phyloP scores from a whole-genome alignment of 2,329 filamentous ascomycete genomes.

The Aspergillus unguis region DNA sequence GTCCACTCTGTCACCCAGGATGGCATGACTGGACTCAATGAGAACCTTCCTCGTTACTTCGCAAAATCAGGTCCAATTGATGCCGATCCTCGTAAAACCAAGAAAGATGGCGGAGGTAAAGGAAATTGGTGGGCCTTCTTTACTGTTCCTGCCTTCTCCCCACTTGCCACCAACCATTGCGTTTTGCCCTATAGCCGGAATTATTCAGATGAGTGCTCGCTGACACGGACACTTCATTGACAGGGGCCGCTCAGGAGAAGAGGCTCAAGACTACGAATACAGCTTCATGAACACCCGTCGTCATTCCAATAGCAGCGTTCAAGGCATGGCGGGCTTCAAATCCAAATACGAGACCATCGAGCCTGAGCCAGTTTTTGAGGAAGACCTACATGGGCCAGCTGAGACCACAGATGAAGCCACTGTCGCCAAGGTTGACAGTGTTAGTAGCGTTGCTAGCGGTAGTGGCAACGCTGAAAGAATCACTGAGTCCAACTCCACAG shows the following conservation, averaged over 20 bases:
- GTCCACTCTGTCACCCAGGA: slow-evolving; percentile 79
- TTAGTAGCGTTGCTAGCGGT: slow-evolving; percentile 44
- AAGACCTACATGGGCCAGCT: slow-evolving; percentile 69
- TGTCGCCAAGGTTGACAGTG: slow-evolving; percentile 34
- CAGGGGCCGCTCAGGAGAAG: slow-evolving; percentile 81
- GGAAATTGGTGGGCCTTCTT: slow-evolving; percentile 76
- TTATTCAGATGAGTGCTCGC: not conserved
- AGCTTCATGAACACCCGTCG: slow-evolving; percentile 82
- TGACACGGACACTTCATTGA: slow-evolving; percentile 6
- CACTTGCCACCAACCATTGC: not conserved
- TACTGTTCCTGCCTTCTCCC: not conserved
- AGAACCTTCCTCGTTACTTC: slow-evolving; percentile 87
- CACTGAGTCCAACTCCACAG: not conserved
- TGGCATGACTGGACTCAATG: slow-evolving; percentile 64
- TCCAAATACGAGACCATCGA: slow-evolving; percentile 96
- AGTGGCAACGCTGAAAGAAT: slow-evolving; percentile 21
- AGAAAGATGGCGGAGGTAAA: slow-evolving; percentile 92
- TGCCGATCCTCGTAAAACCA: slow-evolving; percentile 84
- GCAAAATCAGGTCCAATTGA: slow-evolving; percentile 80
- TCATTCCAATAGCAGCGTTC: slow-evolving; percentile 83
- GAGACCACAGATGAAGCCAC: slow-evolving; percentile 36
- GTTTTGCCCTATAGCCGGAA: not conserved
- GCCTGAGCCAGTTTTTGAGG: slow-evolving; percentile 86
- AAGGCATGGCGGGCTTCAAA: slow-evolving; percentile 76
- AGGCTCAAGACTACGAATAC: slow-evolving; percentile 79